Percentiles rank a stretch among this genome's conserved stretches.
Conservation (phyloP, 2,329 filamentous ascomycete genomes). For the Paraconiothyrium sp. region DNA sequence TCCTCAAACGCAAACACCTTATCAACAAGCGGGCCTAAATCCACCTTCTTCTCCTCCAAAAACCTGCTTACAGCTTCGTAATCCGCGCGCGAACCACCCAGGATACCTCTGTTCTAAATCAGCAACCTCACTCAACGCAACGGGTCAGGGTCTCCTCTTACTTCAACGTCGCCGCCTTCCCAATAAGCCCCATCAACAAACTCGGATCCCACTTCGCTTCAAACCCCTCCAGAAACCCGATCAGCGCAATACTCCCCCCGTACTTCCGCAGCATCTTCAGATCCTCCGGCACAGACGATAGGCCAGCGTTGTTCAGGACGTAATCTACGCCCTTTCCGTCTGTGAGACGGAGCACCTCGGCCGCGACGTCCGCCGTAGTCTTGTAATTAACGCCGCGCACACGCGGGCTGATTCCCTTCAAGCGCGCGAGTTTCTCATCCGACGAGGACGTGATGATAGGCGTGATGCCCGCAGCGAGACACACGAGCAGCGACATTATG, state of each 20-base stretch:
- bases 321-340: constrained; percentile 54
- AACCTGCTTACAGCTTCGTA: constrained; percentile 51
- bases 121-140: neutral
- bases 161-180: constrained; percentile 33
- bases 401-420: constrained; percentile 51
- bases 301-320: constrained; percentile 54
- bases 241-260: constrained; percentile 32
- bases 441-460: constrained; percentile 69
- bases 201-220: constrained; percentile 22
- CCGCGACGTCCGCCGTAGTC: constrained; percentile 62
- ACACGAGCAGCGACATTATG: constrained; percentile 41
- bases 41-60: constrained; percentile 46
- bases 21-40: constrained; percentile 41
- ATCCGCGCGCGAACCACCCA: constrained; percentile 66
- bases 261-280: constrained; percentile 25
- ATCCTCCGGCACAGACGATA: constrained; percentile 27
- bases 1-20: constrained; percentile 47
- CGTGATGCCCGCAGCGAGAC: constrained; percentile 35
- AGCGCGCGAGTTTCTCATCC: constrained; percentile 59
- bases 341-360: constrained; percentile 60
- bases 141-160: constrained; percentile 16
- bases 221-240: constrained; percentile 36
- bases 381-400: constrained; percentile 67
- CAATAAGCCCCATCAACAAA: constrained; percentile 29
- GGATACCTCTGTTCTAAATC: constrained; percentile 56